Conservation (phyloP, 192 early-diverging fungal species). For the Coemansia biformis region DNA sequence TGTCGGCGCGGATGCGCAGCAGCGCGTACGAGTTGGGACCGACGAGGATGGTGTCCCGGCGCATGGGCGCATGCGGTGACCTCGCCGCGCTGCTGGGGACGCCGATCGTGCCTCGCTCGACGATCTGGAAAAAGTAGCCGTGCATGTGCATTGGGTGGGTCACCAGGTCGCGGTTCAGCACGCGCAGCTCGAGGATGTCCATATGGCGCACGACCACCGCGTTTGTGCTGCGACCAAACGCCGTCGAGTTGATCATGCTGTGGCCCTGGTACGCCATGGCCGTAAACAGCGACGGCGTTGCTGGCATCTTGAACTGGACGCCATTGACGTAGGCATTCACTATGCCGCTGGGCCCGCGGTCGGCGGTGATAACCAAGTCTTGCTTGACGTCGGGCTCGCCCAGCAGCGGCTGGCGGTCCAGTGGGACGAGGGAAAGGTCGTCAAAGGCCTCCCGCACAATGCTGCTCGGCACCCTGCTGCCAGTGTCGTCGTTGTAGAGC, state of each 20-base stretch:
- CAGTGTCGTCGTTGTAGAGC: slow-evolving; percentile 38
- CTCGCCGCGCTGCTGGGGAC: slow-evolving; percentile 22
- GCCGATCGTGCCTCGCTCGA: slow-evolving; percentile 55
- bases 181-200: slow-evolving; percentile 58
- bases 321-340: slow-evolving; percentile 72
- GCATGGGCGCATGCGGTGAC: slow-evolving; percentile 36
- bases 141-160: slow-evolving; percentile 78
- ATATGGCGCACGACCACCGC: slow-evolving; percentile 58
- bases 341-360: slow-evolving; percentile 53
- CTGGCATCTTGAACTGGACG: slow-evolving; percentile 57
- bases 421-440: slow-evolving; percentile 53
- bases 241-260: slow-evolving; percentile 35
- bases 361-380: slow-evolving; percentile 29
- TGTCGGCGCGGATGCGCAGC: slow-evolving; percentile 70
- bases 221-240: slow-evolving; percentile 58
- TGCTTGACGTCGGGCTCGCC: slow-evolving; percentile 31
- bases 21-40: slow-evolving; percentile 55
- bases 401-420: slow-evolving; percentile 32
- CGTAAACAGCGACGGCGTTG: slow-evolving; percentile 58
- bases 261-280: slow-evolving; percentile 55
- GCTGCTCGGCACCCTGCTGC: background rate
- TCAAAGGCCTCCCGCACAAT: slow-evolving; percentile 47
- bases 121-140: slow-evolving; percentile 79
- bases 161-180: slow-evolving; percentile 66
- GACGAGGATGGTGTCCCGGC: slow-evolving; percentile 67